Base-by-base conservation (phyloP, 331 rosid genomes). In the Quercus phellos region DNA sequence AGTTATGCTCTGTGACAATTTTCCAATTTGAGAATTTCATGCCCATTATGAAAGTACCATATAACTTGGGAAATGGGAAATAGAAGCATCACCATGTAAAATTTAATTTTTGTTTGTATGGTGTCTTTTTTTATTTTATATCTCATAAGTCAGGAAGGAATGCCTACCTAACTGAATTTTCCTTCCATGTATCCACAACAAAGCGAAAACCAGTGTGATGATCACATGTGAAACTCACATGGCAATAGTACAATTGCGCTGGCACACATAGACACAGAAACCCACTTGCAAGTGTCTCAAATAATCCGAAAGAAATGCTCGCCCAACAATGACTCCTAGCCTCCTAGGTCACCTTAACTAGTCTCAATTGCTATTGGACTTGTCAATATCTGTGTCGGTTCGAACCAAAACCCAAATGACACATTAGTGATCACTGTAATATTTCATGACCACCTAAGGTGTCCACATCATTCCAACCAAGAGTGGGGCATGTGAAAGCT, bases 301-400 rank as follows among this genome's bases (percentile, higher is more conserved):
- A 64, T 80, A 70, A 83, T 60, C 75, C 69, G 70, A 46, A 13
- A 11, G 53, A 3, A 46, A 10, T 13, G 17, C 53, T 80, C 86
- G 84, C 74, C 85, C 89, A 88, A 60, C 46, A 86, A 74, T 78
- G 79, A 82, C 75, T 80, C 72, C 74, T 61, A 61, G 67, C 77
- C 75, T 80, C 74, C 77, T 61, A 61, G 67, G 79, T 69, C 85
- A 27, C 82, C 83, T 63, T 76, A 66, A 69, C 68, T 46, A 87
- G 73, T 85, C 81, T 87, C 88, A 75, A 82, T 85, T 82, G 81
- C 81, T 74, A 72, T 26, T 74, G 78, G 90, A 80, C 74, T 73
- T 79, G 96, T 93, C 96, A 84, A 77, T 70, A 35, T 90, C 94
- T 4, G 1, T 90, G 97, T 93, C 87, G 78, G 85, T 81, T 86